Conservation (phyloP, 192 early-diverging fungal species). For the Backusella westeae region DNA sequence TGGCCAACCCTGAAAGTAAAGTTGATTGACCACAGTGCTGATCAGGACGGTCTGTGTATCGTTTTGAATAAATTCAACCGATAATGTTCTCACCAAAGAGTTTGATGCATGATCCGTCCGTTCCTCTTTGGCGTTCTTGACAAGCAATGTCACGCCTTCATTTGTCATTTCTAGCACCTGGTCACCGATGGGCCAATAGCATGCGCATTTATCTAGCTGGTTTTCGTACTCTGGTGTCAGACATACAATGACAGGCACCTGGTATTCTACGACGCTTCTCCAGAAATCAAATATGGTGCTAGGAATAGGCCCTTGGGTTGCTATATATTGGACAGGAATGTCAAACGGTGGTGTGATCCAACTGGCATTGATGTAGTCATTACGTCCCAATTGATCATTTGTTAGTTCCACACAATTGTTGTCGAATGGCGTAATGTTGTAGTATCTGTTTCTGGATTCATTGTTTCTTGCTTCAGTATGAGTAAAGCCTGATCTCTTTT, state of each 20-base stretch:
- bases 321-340: conserved; percentile 67
- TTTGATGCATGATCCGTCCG: background rate
- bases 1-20: conserved; percentile 81
- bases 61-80: background rate
- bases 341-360: conserved; percentile 52
- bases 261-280: conserved; percentile 86
- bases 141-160: background rate
- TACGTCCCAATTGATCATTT: background rate
- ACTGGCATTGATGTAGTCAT: conserved; percentile 81
- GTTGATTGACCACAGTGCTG: conserved; percentile 49
- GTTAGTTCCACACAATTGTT: conserved; percentile 15
- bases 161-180: conserved; percentile 25
- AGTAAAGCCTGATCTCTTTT: background rate
- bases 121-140: background rate
- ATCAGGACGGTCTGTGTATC: background rate
- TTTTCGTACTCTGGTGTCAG: conserved; percentile 76
- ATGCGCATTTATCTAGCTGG: conserved; percentile 72
- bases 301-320: conserved; percentile 84
- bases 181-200: conserved; percentile 76
- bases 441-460: conserved; percentile 32
- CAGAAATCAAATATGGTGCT: conserved; percentile 83
- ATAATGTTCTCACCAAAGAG: background rate
- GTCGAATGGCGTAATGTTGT: conserved; percentile 37
- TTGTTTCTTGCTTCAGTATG: background rate
- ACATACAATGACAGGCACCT: conserved; percentile 78